phyloP scores from a whole-genome alignment of 768 basidiomycete genomes.

The Pulveroboletus sp. region DNA sequence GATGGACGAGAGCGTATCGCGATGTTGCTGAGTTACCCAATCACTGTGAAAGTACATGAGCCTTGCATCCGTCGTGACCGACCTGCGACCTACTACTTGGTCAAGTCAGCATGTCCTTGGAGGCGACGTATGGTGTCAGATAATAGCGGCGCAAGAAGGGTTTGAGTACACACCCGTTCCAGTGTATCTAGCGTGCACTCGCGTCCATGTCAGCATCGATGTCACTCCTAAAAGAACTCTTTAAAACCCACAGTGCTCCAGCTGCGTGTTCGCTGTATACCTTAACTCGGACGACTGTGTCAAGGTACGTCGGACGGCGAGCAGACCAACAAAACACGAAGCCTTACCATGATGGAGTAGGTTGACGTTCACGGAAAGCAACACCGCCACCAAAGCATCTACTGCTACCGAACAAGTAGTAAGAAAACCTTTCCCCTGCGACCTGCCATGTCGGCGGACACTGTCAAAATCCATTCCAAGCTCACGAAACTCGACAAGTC shows the following conservation, averaged over 20 bases:
- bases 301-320: neutral
- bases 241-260: slow-evolving; percentile 77
- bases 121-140: slow-evolving; percentile 7
- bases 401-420: neutral
- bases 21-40: slow-evolving; percentile 96
- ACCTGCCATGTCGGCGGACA: slow-evolving; percentile 33
- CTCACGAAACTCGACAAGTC: slow-evolving; percentile 50
- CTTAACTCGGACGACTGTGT: slow-evolving; percentile 82
- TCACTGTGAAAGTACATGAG: slow-evolving; percentile 52
- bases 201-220: slow-evolving; percentile 9
- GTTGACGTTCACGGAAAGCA: neutral
- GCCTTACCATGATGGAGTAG: slow-evolving; percentile 19
- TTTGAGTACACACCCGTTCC: slow-evolving; percentile 69
- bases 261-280: slow-evolving; percentile 94
- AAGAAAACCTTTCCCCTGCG: too few species aligned
- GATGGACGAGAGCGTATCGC: slow-evolving; percentile 91
- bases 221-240: neutral
- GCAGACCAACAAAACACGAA: neutral
- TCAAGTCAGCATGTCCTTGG: slow-evolving; percentile 89
- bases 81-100: slow-evolving; percentile 73
- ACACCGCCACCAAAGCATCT: slow-evolving; percentile 7
- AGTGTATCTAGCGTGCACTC: slow-evolving; percentile 94
- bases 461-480: slow-evolving; percentile 33
- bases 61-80: neutral
- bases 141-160: neutral